phyloP scores from a whole-genome alignment of 2,329 filamentous ascomycete species.

The Aspergillus sp. region DNA sequence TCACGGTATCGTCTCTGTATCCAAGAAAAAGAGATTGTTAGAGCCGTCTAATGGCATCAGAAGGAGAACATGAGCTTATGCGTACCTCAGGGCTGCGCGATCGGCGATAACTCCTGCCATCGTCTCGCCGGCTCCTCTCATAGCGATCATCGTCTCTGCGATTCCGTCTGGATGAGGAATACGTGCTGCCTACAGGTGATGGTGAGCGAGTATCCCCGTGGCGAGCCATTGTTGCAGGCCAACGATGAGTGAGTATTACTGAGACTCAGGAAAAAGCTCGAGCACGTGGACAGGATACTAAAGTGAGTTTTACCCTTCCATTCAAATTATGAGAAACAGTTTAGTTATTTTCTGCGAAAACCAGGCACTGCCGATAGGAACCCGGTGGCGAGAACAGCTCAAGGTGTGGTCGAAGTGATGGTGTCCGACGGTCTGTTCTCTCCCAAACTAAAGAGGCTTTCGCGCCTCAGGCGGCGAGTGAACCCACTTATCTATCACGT shows the following conservation, averaged over 20 bases:
- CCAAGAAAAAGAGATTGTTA: slow-evolving; percentile 14
- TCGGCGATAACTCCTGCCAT: slow-evolving; percentile 49
- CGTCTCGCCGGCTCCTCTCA: slow-evolving; percentile 55
- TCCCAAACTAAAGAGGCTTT: neutral
- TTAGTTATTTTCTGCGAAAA: neutral
- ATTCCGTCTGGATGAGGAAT: slow-evolving; percentile 67
- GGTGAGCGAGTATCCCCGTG: slow-evolving; percentile 75
- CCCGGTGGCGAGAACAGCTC: slow-evolving; percentile 7
- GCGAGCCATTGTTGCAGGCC: slow-evolving; percentile 61
- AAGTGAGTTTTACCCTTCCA: slow-evolving; percentile 28
- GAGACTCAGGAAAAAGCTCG: slow-evolving; percentile 34
- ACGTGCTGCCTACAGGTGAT: slow-evolving; percentile 87
- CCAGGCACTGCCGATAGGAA: slow-evolving; percentile 1
- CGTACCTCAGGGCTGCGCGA: slow-evolving; percentile 53
- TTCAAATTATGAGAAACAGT: slow-evolving; percentile 11
- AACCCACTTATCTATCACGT: slow-evolving; percentile 13
- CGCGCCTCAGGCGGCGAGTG: neutral
- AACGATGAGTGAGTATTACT: slow-evolving; percentile 54
- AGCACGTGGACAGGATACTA: slow-evolving; percentile 22
- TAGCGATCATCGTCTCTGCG: slow-evolving; percentile 57
- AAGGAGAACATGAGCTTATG: no score
- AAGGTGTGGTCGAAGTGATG: neutral
- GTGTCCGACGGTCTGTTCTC: neutral
- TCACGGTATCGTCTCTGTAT: slow-evolving; percentile 55
- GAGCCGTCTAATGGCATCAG: neutral